A percentile compares a stretch with the other conserved stretches of the same genome.
phyloP scores from a whole-genome alignment of 2,329 filamentous ascomycete genomes.

The Aureobasidium sp. region DNA sequence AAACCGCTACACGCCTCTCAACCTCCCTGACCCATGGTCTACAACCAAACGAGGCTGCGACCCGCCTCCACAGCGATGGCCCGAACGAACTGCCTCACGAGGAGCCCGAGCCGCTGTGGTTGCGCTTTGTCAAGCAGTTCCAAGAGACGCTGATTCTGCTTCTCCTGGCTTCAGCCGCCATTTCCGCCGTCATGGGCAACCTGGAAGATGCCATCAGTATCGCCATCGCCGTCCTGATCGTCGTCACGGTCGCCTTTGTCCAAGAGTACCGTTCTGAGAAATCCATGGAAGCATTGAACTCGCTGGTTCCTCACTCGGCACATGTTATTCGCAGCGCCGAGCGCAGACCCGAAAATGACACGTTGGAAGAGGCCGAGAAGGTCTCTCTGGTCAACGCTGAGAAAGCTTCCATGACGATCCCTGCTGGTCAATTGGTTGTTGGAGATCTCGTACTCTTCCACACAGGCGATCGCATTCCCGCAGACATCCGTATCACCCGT shows the following conservation, averaged over 20 bases:
- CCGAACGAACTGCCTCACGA: conserved; percentile 94
- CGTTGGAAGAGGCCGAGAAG: background rate
- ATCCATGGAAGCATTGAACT: conserved; percentile 88
- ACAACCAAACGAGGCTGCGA: conserved; percentile 70
- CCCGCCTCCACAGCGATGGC: conserved; percentile 72
- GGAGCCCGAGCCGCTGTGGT: conserved; percentile 85
- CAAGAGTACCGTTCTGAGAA: conserved; percentile 98
- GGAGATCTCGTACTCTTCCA: conserved; percentile 91
- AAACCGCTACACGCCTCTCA: conserved; percentile 68
- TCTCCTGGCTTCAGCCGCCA: conserved; percentile 78
- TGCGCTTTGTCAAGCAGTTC: conserved; percentile 93
- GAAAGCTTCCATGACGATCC: conserved; percentile 72
- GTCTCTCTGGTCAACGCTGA: conserved; percentile 54
- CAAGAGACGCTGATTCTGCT: conserved; percentile 91
- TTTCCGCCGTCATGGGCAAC: conserved; percentile 87
- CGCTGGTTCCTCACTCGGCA: conserved; percentile 89
- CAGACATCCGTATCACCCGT: conserved; percentile 88
- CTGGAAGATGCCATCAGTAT: conserved; percentile 94
- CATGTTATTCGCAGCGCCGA: conserved; percentile 66
- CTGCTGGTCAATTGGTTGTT: conserved; percentile 79
- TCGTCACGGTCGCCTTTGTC: conserved; percentile 90
- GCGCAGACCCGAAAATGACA: conserved; percentile 18
- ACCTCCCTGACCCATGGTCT: conserved; percentile 82
- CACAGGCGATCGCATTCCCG: conserved; percentile 91
- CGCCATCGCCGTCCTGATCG: conserved; percentile 90